Conservation (phyloP, 441 rosid species). For the Adansonia gregorii region DNA sequence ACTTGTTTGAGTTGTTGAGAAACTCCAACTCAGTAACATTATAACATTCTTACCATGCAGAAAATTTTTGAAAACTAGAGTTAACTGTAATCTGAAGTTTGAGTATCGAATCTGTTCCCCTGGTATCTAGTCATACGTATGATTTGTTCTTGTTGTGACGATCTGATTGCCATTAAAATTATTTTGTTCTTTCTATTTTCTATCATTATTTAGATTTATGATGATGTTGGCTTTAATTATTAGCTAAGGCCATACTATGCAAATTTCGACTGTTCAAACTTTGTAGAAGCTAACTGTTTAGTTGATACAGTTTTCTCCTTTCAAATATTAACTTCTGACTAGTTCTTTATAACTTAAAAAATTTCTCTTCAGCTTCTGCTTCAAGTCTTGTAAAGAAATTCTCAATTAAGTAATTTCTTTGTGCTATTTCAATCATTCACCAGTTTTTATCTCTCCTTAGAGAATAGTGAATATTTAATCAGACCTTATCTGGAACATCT, state of each 20-base stretch:
- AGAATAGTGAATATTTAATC: conserved; percentile 88
- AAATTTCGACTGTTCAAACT: conserved; percentile 19
- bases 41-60: not conserved
- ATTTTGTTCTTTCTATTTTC: not conserved
- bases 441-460: not conserved
- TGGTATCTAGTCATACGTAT: no score
- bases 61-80: not conserved
- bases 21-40: not conserved
- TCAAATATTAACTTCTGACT: not conserved
- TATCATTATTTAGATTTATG: conserved; percentile 2
- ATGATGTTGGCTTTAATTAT: not conserved
- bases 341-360: no score
- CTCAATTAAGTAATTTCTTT: not conserved
- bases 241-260: not conserved
- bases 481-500: conserved; percentile 95
- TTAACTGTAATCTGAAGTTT: not conserved
- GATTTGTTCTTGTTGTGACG: not conserved
- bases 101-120: not conserved
- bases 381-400: not conserved
- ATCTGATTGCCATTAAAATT: not conserved
- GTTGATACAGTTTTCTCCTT: conserved; percentile 6
- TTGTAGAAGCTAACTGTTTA: not conserved
- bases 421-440: not conserved
- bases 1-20: conserved; percentile 16
- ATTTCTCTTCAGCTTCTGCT: not conserved